Base-by-base conservation (phyloP, 768 basidiomycete species). In the Tulasnella sp. region DNA sequence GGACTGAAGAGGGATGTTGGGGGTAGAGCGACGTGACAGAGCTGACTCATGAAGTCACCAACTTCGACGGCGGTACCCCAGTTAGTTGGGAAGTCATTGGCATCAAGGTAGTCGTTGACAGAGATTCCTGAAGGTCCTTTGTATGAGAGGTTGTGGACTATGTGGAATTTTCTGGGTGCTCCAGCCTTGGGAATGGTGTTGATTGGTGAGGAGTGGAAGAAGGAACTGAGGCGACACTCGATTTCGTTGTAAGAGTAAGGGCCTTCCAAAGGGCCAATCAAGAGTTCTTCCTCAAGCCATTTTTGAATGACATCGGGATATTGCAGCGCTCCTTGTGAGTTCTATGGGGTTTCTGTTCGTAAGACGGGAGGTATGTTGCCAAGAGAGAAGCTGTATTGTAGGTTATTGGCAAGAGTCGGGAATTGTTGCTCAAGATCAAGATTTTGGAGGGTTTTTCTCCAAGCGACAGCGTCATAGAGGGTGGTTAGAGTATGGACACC, bases 141-240 rank as follows among this genome's bases (percentile, higher is more conserved):
- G 14, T 4, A 37, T 8, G 54, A 59, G 6, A 43, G 27, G 31
- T 61, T 49, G 57, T 12, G 68, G 43, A 53, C 68, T 61, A 59
- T 68, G 63, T 57, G 69, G 65, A 31, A 66, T 66, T 51, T 67
- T 63, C 17, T 62, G 41, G 3, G 63, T 29, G 0, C 49, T 2
- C 41, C 39, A 14, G 46, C 9, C 49, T 62, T 61, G 11, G 37
- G 42, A 6, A 62, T 49, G 4, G 58, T n/a, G 3, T 49, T 56
- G 11, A 61, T 32, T 2, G 60, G 60, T 1, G 41, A 58, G 2
- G 58, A 31, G 3, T 34, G 19, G 43, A 62, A 62, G n/a, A 29
- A 51, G 6, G 42, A 35, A 17, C 31, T 15, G 5, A 62, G 12
- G 5, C 43, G 15, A n/a, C 2, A 9, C 23, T 39, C 42, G 7